Base-by-base conservation (phyloP, 768 basidiomycete species). In the Psilocybe cyanescens region DNA sequence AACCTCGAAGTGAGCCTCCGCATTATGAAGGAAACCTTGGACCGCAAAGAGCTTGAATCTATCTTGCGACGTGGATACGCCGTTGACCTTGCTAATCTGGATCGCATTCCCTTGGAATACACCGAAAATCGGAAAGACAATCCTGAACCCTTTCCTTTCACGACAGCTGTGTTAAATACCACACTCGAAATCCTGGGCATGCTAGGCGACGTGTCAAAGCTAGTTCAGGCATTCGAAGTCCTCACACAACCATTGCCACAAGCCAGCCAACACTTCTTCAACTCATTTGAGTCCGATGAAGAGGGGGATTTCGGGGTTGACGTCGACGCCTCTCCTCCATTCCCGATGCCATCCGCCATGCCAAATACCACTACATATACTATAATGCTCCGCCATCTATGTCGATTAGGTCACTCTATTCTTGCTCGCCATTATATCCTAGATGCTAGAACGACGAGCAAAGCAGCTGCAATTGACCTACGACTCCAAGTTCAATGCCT, bases 181-280 rank as follows among this genome's bases (percentile, higher is more conserved):
- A 85, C 85, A 49, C 75, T 95, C 64, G 89, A 92, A 59, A 80
- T 87, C 67, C 81, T 92, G 8, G 91, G 91, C 12, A 81, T 81
- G 8, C 67, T 80, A 16, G 82, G 85, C 11, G 75, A 87, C 56
- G 72, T 90, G 41, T 86, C 89, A 3, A 86, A 84, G 65, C 81
- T 94, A 70, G 82, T 94, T 4, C 85, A 86, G 67, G 81, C 88
- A 1, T 94, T 93, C 68, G 92, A 94, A 66, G 86, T 90, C 30
- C 84, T 93, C 60, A 91, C 92, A 0, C 81, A 86, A 51, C 90
- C 90, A 14, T 78, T 92, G 30, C 86, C 89, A 9, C 73, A 76
- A 60, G 78, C 81, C 46, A 78, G 73, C 51, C 75, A 80, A 69
- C 77, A 79, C 65, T 75, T 79, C 57, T 79, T 83, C 62, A 75